Evolutionary conservation across 768 basidiomycete species (phyloP).

Genomic region (Pulveroboletus sp.): DNA sequence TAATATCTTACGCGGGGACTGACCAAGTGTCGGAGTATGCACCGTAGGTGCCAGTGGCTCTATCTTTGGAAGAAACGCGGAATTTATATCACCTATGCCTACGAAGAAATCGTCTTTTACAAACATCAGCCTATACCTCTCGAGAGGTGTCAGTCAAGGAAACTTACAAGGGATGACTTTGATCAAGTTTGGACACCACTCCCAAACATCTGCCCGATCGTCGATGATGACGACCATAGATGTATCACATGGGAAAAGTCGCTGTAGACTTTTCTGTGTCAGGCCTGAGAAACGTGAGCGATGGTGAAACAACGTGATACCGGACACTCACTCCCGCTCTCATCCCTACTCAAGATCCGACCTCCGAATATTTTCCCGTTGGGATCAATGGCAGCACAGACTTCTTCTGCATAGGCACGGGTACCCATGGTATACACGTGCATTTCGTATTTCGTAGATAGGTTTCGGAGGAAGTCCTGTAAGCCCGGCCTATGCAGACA

Average conservation of each 20-base stretch:
- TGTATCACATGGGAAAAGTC: slow-evolving; percentile 94
- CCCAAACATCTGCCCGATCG: slow-evolving; percentile 98
- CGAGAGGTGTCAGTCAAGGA: background rate
- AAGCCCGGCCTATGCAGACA: slow-evolving; percentile 64
- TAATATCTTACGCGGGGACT: slow-evolving; percentile 4
- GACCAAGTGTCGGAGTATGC: slow-evolving; percentile 21
- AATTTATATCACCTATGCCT: slow-evolving; percentile 98
- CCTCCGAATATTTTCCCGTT: slow-evolving; percentile 80
- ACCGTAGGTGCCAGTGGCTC: slow-evolving; percentile 38
- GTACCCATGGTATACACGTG: slow-evolving; percentile 99
- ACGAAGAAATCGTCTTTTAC: slow-evolving; percentile 90
- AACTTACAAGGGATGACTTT: slow-evolving; percentile 91
- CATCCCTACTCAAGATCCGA: slow-evolving; percentile 87
- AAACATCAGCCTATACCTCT: background rate
- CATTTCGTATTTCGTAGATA: slow-evolving; percentile 88
- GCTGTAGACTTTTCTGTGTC: slow-evolving; percentile 86
- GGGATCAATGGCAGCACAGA: slow-evolving; percentile 92
- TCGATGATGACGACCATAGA: slow-evolving; percentile 99
- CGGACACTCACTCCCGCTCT: slow-evolving; percentile 81
- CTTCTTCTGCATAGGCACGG: slow-evolving; percentile 91
- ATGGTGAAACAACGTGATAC: background rate
- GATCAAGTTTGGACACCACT: slow-evolving; percentile 92
- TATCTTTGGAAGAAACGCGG: slow-evolving; percentile 82
- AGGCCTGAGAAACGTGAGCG: slow-evolving; percentile 49
- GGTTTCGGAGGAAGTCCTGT: slow-evolving; percentile 65